Conservation (phyloP, 495 filamentous ascomycete genomes). For the Xylaria scruposa region DNA sequence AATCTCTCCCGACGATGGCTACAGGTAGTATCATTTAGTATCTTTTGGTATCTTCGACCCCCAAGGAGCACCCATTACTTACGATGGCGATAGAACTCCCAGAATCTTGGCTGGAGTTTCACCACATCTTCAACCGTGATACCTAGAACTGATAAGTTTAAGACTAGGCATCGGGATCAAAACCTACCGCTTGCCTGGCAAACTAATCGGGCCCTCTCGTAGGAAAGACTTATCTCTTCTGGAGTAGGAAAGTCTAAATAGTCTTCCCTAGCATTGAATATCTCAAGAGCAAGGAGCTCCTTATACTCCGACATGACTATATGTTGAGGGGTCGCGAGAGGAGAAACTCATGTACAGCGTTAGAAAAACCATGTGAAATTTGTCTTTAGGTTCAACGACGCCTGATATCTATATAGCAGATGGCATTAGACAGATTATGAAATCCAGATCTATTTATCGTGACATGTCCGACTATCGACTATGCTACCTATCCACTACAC, state of each 20-base stretch:
- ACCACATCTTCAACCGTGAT: conserved; percentile 30
- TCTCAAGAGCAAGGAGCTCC: not conserved
- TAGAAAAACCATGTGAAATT: not conserved
- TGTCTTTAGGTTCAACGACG: not conserved
- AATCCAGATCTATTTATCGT: not conserved
- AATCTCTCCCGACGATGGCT: conserved; percentile 25
- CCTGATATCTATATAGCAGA: not conserved
- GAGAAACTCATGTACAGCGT: not conserved
- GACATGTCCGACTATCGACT: not conserved
- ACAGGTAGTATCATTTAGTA: not conserved
- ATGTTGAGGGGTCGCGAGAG: conserved; percentile 42
- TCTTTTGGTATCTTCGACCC: not conserved
- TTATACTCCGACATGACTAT: conserved; percentile 2
- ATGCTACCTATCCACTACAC: not conserved
- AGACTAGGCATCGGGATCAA: not conserved
- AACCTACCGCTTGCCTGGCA: conserved; percentile 30
- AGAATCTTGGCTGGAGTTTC: conserved; percentile 26
- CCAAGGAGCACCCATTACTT: not conserved
- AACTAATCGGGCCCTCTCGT: conserved; percentile 27
- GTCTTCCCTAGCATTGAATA: conserved; percentile 20
- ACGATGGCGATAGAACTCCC: conserved; percentile 30
- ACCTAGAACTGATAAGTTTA: conserved; percentile 10
- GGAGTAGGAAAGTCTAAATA: conserved; percentile 26
- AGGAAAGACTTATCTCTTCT: conserved; percentile 6
- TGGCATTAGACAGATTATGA: not conserved